These are phyloP conservation scores for Hanseniaspora meyeri DNA, from an alignment of 805 yeast species.

Conservation along the genomic window DNA sequence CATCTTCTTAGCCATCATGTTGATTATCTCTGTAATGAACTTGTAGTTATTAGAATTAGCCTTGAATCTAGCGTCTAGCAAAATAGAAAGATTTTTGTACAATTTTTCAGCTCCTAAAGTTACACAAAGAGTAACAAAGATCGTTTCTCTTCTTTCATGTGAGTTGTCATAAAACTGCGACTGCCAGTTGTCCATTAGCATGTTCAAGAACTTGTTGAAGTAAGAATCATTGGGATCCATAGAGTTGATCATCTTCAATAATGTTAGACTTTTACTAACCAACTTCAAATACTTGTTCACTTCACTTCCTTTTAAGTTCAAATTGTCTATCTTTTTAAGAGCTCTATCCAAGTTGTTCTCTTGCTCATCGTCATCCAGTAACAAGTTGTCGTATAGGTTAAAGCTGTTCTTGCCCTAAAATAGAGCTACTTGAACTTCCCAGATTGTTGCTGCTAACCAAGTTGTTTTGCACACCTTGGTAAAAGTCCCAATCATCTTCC, in stretches of 20 bases:
- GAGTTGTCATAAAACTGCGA: background rate
- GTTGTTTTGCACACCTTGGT: constrained; percentile 16
- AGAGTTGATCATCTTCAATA: constrained; percentile 24
- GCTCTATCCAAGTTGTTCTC: background rate
- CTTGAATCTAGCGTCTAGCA: constrained; percentile 40
- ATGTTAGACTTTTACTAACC: constrained; percentile 20
- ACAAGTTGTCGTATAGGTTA: background rate
- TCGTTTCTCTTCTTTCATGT: constrained; percentile 58
- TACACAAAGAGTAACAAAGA: constrained; percentile 70
- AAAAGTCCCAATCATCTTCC: constrained; percentile 27
- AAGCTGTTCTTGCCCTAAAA: background rate
- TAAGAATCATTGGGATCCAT: constrained; percentile 47
- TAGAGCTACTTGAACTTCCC: background rate
- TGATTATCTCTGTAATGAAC: constrained; percentile 71
- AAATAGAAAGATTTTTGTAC: constrained; percentile 66
- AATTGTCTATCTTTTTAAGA: background rate
- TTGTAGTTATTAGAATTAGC: constrained; percentile 36
- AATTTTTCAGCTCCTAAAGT: constrained; percentile 73
- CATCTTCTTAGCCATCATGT: constrained; percentile 72
- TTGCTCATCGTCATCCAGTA: background rate
- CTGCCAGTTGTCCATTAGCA: constrained; percentile 58
- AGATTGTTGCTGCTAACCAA: background rate
- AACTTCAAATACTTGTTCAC: background rate
- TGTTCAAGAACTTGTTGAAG: constrained; percentile 62
- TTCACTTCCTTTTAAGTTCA: background rate